Conservation (phyloP, 2,329 filamentous ascomycete genomes). For the Myriangium duriaei region DNA sequence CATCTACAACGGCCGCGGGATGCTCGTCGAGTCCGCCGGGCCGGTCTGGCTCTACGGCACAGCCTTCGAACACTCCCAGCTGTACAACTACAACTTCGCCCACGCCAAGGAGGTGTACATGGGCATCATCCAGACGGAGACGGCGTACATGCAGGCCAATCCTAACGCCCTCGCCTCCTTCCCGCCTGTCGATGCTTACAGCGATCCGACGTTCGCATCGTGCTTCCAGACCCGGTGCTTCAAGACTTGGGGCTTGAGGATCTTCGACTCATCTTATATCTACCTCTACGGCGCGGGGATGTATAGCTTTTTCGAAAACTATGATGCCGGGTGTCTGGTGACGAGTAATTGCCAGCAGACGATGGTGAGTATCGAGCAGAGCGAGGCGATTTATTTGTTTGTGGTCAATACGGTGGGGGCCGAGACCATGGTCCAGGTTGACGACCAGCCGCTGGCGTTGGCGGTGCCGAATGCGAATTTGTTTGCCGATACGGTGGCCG, state of each 20-base stretch:
- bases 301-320: constrained; percentile 79
- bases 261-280: constrained; percentile 54
- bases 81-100: constrained; percentile 73
- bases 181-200: constrained; percentile 42
- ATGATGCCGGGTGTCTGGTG: constrained; percentile 55
- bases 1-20: constrained; percentile 75
- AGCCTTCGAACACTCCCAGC: constrained; percentile 44
- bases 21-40: constrained; percentile 52
- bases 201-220: constrained; percentile 57
- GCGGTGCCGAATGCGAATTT: constrained; percentile 15
- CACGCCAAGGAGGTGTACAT: constrained; percentile 71
- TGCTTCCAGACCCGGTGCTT: constrained; percentile 46
- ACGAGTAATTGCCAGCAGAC: constrained; percentile 62
- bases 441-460: constrained; percentile 17
- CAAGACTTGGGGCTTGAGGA: constrained; percentile 66
- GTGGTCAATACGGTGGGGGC: constrained; percentile 14
- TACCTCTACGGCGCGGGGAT: constrained; percentile 61
- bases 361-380: constrained; percentile 56
- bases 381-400: constrained; percentile 14
- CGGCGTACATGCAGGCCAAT: constrained; percentile 73
- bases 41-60: constrained; percentile 51
- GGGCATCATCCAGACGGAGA: constrained; percentile 78
- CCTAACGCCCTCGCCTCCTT: constrained; percentile 59
- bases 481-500: constrained; percentile 17
- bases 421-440: constrained; percentile 17